Evolutionary conservation across 2,329 filamentous ascomycete species (phyloP).

Genomic region (Beauveria medogensis): DNA sequence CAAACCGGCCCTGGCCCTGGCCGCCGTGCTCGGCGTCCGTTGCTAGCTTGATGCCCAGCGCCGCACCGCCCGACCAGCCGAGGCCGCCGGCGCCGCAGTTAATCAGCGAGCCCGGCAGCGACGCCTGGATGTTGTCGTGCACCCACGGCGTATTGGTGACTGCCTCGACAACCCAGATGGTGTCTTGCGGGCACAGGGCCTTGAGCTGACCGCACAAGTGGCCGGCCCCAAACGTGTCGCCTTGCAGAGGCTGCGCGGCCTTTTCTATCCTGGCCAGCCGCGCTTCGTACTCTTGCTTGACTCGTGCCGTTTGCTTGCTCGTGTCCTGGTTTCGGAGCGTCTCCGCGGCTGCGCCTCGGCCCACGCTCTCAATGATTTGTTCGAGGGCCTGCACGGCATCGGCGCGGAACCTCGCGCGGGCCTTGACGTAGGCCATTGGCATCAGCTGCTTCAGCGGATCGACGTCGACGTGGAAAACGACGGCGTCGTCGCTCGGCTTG

Average conservation of each 20-base stretch:
- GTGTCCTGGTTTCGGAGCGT: conserved; percentile 24
- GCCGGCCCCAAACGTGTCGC: conserved; percentile 42
- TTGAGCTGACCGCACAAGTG: conserved; percentile 26
- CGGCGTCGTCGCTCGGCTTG: conserved; percentile 42
- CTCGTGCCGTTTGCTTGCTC: neutral
- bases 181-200: conserved; percentile 34
- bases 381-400: conserved; percentile 57
- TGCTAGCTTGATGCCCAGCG: conserved; percentile 69
- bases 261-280: conserved; percentile 52
- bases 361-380: conserved; percentile 60
- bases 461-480: conserved; percentile 56
- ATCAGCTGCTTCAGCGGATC: conserved; percentile 64
- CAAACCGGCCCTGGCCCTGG: conserved; percentile 40
- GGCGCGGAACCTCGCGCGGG: conserved; percentile 57
- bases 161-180: conserved; percentile 70
- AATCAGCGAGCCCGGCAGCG: conserved; percentile 64
- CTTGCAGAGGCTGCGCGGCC: conserved; percentile 47
- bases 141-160: conserved; percentile 64
- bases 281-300: conserved; percentile 41
- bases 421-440: conserved; percentile 63
- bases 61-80: conserved; percentile 71
- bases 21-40: conserved; percentile 35
- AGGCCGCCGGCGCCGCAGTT: conserved; percentile 76
- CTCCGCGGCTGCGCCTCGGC: conserved; percentile 33
- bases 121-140: conserved; percentile 62